phyloP scores from a whole-genome alignment of 805 yeast genomes.

The Grigorovia jiainica region DNA sequence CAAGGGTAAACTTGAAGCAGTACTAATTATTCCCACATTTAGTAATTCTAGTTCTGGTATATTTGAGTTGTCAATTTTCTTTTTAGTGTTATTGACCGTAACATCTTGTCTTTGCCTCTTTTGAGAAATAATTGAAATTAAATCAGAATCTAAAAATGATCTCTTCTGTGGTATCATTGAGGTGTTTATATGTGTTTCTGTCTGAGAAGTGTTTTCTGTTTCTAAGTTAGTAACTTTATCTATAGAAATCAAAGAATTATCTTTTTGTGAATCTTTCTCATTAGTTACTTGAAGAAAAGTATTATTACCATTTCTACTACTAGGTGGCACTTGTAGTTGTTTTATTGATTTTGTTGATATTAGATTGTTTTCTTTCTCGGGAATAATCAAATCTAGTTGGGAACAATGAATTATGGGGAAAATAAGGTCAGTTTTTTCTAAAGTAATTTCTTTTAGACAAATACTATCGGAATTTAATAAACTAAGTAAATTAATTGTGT shows the following conservation, averaged over 20 bases:
- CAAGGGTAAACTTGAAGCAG: too few relatives aligned
- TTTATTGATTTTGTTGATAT: not conserved
- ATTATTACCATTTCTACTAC: not conserved
- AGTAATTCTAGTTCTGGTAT: constrained; percentile 1
- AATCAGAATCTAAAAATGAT: constrained; percentile 17
- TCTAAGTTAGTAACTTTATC: not conserved
- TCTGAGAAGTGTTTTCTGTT: not conserved
- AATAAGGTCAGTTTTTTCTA: not conserved
- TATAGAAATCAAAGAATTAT: not conserved
- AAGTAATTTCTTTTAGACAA: not conserved
- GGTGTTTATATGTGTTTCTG: constrained; percentile 5
- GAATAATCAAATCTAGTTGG: not conserved
- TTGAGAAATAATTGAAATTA: constrained; percentile 8
- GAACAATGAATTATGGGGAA: not conserved
- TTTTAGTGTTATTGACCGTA: not conserved
- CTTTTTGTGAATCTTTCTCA: too few relatives aligned
- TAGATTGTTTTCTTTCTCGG: not conserved
- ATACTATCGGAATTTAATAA: not conserved
- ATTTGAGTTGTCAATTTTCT: not conserved
- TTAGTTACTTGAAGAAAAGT: not conserved
- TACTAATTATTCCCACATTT: not conserved
- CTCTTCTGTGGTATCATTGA: constrained; percentile 16
- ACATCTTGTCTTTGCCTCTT: not conserved
- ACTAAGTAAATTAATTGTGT: not conserved
- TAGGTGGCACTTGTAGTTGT: not conserved